These are phyloP conservation scores for Neopestalotiopsis clavispora DNA, from an alignment of 2,329 filamentous ascomycete genomes.

Conservation along the genomic window DNA sequence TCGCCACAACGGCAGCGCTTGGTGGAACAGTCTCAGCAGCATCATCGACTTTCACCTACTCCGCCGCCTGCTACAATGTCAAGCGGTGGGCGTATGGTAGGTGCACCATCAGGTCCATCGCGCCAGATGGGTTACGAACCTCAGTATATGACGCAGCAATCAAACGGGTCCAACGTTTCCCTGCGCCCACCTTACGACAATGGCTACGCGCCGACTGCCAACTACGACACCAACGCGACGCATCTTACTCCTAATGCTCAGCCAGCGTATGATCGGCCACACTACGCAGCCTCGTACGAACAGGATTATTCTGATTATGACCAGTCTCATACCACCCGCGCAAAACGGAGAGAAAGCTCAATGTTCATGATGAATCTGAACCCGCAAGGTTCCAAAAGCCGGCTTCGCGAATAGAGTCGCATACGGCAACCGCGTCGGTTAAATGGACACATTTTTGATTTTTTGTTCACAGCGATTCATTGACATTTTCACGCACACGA, in stretches of 20 bases:
- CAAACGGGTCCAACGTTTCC: slow-evolving; percentile 31
- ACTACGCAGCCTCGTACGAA: slow-evolving; percentile 33
- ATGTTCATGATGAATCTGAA: slow-evolving; percentile 59
- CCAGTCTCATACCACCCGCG: slow-evolving; percentile 42
- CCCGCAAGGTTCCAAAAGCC: slow-evolving; percentile 57
- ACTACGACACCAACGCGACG: slow-evolving; percentile 39
- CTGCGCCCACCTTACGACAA: slow-evolving; percentile 52
- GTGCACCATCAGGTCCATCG: slow-evolving; percentile 46
- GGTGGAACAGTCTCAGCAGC: slow-evolving; percentile 43
- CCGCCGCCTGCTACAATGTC: slow-evolving; percentile 45
- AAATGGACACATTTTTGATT: not conserved
- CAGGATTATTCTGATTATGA: slow-evolving; percentile 41
- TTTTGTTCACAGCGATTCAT: slow-evolving; percentile 6
- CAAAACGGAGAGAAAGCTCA: slow-evolving; percentile 63
- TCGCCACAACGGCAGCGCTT: slow-evolving; percentile 58
- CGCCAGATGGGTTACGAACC: slow-evolving; percentile 49
- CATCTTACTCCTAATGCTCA: slow-evolving; percentile 22
- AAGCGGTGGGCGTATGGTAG: slow-evolving; percentile 39
- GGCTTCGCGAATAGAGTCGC: slow-evolving; percentile 58
- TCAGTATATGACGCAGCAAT: slow-evolving; percentile 44
- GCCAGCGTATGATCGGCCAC: slow-evolving; percentile 44
- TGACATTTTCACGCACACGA: slow-evolving; percentile 4
- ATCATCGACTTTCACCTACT: slow-evolving; percentile 51
- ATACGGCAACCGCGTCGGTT: not conserved
- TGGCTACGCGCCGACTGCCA: slow-evolving; percentile 39